Evolutionary conservation across 176 grass and related monocot genomes (phyloP), one percentile per base, ranked within the genome.

Genomic region (Rhynchospora tenuis): DNA sequence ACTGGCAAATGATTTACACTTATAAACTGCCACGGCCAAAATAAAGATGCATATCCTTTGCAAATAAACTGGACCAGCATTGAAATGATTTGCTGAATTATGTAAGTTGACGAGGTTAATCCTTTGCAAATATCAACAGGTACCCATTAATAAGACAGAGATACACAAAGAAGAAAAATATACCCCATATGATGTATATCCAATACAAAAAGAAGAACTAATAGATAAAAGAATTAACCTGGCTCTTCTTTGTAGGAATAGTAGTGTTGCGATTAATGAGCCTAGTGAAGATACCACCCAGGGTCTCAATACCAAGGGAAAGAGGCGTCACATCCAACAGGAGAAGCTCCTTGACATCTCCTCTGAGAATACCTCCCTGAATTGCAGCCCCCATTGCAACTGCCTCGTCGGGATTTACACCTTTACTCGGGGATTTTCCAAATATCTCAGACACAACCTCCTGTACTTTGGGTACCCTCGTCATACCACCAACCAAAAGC

Each of bases 301-400:
- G 92, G 0, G 92, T 94, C 79, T 94, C 92, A 78, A 91, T 94
- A 84, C 92, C 92, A 48, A 94, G 87, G 5, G 92, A 94, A 22
- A 94, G 88, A 51, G 92, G 92, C 45, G 92, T 94, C 20, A 94
- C 85, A 78, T 91, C 92, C 29, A 94, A 85, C 31, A 94, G 85
- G 11, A 94, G 87, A 47, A 94, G 89, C 92, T 94, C 92, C 73
- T 94, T 94, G 4, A 94, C 92, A 91, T 94, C 92, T 86, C 92
- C 92, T 65, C 87, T 84, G 6, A 94, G 87, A 82, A 94, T 94
- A 44, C 92, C 92, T 72, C 92, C 92, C 83, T 94, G 92, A 62
- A 94, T 78, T 20, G 92, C 87, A 51, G 92, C 89, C 22, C 92
- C 92, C 92, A 94, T 86, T 17, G 92, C 92, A 59, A 94, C 89